A percentile compares a stretch with the other conserved stretches of the same genome.
These are phyloP conservation scores for Ophiosphaerella korrae DNA, from an alignment of 2,329 filamentous ascomycete genomes.

Conservation along the genomic window DNA sequence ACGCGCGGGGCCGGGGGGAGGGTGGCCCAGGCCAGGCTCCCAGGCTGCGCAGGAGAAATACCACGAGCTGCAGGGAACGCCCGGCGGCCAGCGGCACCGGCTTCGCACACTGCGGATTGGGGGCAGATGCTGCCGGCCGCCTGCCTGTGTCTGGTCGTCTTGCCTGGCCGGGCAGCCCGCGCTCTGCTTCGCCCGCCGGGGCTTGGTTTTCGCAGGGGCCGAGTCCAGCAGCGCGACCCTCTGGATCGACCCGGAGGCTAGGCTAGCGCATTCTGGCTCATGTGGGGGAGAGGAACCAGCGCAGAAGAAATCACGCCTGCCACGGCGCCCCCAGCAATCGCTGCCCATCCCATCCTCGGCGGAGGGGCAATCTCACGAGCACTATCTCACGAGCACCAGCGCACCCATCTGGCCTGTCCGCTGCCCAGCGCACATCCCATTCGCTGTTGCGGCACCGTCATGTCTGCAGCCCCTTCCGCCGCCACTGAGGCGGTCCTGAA, in stretches of 20 bases:
- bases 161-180: no score
- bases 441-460: constrained; percentile 12
- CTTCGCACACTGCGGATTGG: no score
- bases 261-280: neutral
- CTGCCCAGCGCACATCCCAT: neutral
- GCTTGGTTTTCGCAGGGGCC: no score
- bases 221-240: neutral
- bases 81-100: neutral
- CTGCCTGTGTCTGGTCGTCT: no score
- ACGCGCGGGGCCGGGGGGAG: neutral
- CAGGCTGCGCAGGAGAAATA: no score
- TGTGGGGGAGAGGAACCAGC: constrained; percentile 3
- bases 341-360: no score
- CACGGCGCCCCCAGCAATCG: neutral
- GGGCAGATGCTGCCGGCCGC: no score
- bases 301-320: neutral
- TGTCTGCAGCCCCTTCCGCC: constrained; percentile 48
- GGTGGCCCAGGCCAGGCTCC: no score
- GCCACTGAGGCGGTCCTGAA: constrained; percentile 82
- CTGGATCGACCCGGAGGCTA: constrained; percentile 1
- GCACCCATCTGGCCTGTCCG: no score
- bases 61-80: no score
- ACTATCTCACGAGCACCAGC: neutral
- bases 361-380: no score
- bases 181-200: no score